A percentile compares a stretch with the other conserved stretches of the same genome.
phyloP scores from a whole-genome alignment of 2,329 filamentous ascomycete genomes.

The Neopestalotiopsis clavispora region DNA sequence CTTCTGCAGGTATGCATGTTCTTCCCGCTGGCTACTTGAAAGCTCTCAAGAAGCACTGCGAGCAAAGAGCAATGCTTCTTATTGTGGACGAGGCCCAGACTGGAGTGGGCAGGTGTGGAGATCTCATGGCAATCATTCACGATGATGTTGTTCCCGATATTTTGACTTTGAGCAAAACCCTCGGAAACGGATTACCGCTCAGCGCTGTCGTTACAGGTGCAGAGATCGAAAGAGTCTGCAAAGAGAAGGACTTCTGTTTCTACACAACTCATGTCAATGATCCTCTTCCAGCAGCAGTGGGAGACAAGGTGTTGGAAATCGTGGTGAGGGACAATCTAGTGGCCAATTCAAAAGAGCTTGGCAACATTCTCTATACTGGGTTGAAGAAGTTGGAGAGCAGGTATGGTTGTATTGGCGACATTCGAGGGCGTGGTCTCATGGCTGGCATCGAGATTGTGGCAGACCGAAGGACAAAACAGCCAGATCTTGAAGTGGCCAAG shows the following conservation, averaged over 20 bases:
- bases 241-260: slow-evolving; percentile 57
- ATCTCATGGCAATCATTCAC: slow-evolving; percentile 64
- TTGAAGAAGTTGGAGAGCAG: slow-evolving; percentile 50
- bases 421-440: slow-evolving; percentile 63
- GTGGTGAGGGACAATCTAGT: slow-evolving; percentile 61
- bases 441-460: slow-evolving; percentile 62
- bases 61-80: slow-evolving; percentile 61
- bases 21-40: slow-evolving; percentile 63
- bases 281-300: slow-evolving; percentile 63
- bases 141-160: slow-evolving; percentile 63
- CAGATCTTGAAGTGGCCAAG: slow-evolving; percentile 51
- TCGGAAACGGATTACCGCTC: slow-evolving; percentile 65
- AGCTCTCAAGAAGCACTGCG: slow-evolving; percentile 59
- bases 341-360: slow-evolving; percentile 46
- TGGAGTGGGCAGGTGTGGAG: slow-evolving; percentile 59
- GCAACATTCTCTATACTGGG: slow-evolving; percentile 50
- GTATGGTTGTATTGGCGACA: slow-evolving; percentile 67
- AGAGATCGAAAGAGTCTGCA: slow-evolving; percentile 54
- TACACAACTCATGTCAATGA: slow-evolving; percentile 69
- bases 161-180: slow-evolving; percentile 63
- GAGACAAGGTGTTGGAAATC: slow-evolving; percentile 66
- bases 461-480: slow-evolving; percentile 51
- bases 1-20: slow-evolving; percentile 62
- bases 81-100: slow-evolving; percentile 69
- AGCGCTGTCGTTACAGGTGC: slow-evolving; percentile 61